These are phyloP conservation scores for Cyphellophora europaea DNA, from an alignment of 2,329 filamentous ascomycete species.

Conservation along the genomic window DNA sequence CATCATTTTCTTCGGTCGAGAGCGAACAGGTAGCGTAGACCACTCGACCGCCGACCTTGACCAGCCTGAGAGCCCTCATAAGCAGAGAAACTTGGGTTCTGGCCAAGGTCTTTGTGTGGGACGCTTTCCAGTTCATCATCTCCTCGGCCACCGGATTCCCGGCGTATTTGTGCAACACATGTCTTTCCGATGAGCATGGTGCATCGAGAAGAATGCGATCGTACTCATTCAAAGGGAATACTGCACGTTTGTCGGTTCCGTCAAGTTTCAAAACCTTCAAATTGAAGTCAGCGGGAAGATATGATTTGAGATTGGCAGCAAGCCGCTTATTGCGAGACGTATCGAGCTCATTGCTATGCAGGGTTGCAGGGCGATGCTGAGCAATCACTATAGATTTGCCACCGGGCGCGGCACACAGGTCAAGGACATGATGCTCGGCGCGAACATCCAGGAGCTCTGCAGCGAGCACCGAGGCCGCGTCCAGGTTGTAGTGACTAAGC, in stretches of 20 bases:
- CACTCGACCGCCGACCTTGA: slow-evolving; percentile 6
- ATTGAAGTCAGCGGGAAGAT: slow-evolving; percentile 5
- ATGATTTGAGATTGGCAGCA: slow-evolving; percentile 3
- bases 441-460: slow-evolving; percentile 6
- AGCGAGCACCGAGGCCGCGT: slow-evolving; percentile 8
- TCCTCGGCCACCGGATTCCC: slow-evolving; percentile 5
- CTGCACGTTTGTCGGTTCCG: slow-evolving; percentile 4
- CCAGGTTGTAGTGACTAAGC: slow-evolving; percentile 7
- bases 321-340: slow-evolving; percentile 5
- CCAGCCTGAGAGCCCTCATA: slow-evolving; percentile 4
- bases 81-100: slow-evolving; percentile 8
- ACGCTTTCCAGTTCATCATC: slow-evolving; percentile 8
- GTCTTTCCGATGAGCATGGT: slow-evolving; percentile 9
- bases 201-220: slow-evolving; percentile 9
- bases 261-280: slow-evolving; percentile 4
- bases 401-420: slow-evolving; percentile 9
- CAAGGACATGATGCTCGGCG: slow-evolving; percentile 6
- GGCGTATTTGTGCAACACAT: slow-evolving; percentile 7
- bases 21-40: slow-evolving; percentile 10
- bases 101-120: slow-evolving; percentile 6
- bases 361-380: slow-evolving; percentile 1
- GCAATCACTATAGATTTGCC: slow-evolving; percentile 7
- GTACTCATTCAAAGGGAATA: slow-evolving; percentile 5
- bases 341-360: slow-evolving; percentile 9
- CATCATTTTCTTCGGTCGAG: slow-evolving; percentile 9